These are phyloP conservation scores for Sanghuangporus weigelae DNA, from an alignment of 1,284 basidiomycete genomes.

Conservation along the genomic window DNA sequence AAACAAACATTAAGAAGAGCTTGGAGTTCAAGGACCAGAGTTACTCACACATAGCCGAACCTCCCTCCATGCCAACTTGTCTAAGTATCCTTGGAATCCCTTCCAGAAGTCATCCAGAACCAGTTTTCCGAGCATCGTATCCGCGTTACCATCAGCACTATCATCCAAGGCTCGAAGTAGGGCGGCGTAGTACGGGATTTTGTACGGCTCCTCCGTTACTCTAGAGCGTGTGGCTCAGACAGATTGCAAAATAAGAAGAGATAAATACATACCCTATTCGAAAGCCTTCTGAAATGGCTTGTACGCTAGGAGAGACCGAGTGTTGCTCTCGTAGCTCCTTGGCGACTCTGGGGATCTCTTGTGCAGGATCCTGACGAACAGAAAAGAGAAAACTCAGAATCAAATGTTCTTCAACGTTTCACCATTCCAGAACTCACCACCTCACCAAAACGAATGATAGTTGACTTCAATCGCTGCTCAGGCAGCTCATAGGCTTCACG, in stretches of 20 bases:
- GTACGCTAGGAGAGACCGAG: slow-evolving; percentile 41
- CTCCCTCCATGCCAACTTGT: slow-evolving; percentile 85
- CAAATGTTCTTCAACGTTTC: not conserved
- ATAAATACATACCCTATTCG: slow-evolving; percentile 55
- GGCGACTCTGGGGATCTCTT: slow-evolving; percentile 65
- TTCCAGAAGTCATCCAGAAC: slow-evolving; percentile 87
- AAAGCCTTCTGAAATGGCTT: slow-evolving; percentile 69
- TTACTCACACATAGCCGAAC: slow-evolving; percentile 75
- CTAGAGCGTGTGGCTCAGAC: slow-evolving; percentile 29
- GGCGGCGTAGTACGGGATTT: slow-evolving; percentile 83
- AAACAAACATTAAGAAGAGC: not conserved
- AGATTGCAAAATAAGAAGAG: slow-evolving; percentile 1
- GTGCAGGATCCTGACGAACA: slow-evolving; percentile 52
- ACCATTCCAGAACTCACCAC: slow-evolving; percentile 53
- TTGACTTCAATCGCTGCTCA: slow-evolving; percentile 63
- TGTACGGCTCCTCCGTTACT: slow-evolving; percentile 87
- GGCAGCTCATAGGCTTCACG: slow-evolving; percentile 63
- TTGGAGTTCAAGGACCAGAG: not conserved
- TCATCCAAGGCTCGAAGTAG: slow-evolving; percentile 71
- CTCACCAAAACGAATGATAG: slow-evolving; percentile 75
- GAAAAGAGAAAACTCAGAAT: slow-evolving; percentile 15
- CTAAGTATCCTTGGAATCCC: slow-evolving; percentile 80
- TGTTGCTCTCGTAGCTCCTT: slow-evolving; percentile 57
- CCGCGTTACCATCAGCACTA: slow-evolving; percentile 34
- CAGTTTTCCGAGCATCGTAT: slow-evolving; percentile 52